phyloP scores from a whole-genome alignment of 306 rosid species.

The Inga laurina region DNA sequence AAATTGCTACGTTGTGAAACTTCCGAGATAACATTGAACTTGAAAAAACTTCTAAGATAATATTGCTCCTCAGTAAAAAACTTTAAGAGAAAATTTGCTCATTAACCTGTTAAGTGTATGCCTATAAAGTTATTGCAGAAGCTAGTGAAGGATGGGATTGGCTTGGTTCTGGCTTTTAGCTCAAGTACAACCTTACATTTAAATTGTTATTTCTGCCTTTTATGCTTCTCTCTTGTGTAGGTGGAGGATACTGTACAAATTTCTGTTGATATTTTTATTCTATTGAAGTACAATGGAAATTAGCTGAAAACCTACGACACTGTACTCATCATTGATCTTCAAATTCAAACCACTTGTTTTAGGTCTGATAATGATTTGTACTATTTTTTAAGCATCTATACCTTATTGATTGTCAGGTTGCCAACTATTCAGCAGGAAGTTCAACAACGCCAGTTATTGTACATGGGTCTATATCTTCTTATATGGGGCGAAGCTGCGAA shows the following conservation, averaged over 20 bases:
- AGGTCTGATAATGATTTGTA: conserved; percentile 11
- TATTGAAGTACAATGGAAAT: conserved; percentile 1
- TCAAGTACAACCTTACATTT: not conserved
- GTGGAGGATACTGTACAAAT: not conserved
- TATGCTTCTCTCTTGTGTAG: not conserved
- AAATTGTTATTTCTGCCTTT: not conserved
- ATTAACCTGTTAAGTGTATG: not conserved
- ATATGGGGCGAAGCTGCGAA: conserved; percentile 99
- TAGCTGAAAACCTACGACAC: conserved; percentile 9
- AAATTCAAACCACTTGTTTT: not conserved
- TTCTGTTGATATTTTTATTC: not conserved
- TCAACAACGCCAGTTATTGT: conserved; percentile 87
- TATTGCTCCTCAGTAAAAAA: no score
- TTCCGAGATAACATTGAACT: no score
- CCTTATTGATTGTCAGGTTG: conserved; percentile 60
- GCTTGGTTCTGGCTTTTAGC: conserved; percentile 13
- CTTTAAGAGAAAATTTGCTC: no score
- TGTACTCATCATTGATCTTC: not conserved
- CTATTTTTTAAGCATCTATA: conserved; percentile 14
- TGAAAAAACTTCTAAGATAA: no score
- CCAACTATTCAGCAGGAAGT: conserved; percentile 96
- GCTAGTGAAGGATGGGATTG: not conserved
- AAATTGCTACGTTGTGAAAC: no score
- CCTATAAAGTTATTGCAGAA: conserved; percentile 2
- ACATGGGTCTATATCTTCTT: conserved; percentile 96